phyloP scores from a whole-genome alignment of 2,329 filamentous ascomycete genomes.

The Colletotrichum camelliae region DNA sequence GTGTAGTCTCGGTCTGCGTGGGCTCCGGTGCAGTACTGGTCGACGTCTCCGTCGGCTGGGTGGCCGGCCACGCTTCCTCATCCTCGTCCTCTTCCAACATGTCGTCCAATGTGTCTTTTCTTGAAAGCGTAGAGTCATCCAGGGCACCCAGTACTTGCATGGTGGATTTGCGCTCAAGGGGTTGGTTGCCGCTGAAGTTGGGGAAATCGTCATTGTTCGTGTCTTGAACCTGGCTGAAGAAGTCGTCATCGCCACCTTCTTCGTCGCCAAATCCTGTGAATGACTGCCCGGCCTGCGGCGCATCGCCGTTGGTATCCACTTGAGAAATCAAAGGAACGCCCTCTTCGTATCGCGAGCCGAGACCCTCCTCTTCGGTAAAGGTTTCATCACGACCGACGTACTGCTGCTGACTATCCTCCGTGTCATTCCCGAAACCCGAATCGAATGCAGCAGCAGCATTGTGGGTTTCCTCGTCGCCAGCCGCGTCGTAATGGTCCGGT shows the following conservation, averaged over 20 bases:
- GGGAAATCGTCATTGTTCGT: constrained; percentile 30
- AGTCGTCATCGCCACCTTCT: constrained; percentile 60
- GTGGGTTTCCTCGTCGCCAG: constrained; percentile 29
- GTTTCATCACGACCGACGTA: constrained; percentile 50
- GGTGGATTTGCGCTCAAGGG: constrained; percentile 73
- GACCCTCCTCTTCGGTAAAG: constrained; percentile 45
- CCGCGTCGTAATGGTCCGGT: constrained; percentile 47
- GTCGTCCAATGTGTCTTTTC: constrained; percentile 29
- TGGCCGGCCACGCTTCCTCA: neutral
- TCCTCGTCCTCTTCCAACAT: constrained; percentile 36
- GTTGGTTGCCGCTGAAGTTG: constrained; percentile 30
- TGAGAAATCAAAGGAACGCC: constrained; percentile 67
- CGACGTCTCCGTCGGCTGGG: neutral
- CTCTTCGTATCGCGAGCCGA: constrained; percentile 71
- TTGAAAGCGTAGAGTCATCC: constrained; percentile 35
- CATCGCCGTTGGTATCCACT: constrained; percentile 28
- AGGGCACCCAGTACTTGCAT: constrained; percentile 66
- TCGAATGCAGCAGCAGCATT: constrained; percentile 23
- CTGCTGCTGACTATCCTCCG: constrained; percentile 33
- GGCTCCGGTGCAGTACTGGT: neutral
- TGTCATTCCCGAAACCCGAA: constrained; percentile 18
- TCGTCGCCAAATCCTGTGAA: constrained; percentile 44
- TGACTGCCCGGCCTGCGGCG: constrained; percentile 24
- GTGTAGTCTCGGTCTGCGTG: neutral
- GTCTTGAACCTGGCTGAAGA: constrained; percentile 61